These are phyloP conservation scores for Pseudomonodictys pantanalensis DNA, from an alignment of 495 filamentous ascomycete genomes.

Conservation along the genomic window DNA sequence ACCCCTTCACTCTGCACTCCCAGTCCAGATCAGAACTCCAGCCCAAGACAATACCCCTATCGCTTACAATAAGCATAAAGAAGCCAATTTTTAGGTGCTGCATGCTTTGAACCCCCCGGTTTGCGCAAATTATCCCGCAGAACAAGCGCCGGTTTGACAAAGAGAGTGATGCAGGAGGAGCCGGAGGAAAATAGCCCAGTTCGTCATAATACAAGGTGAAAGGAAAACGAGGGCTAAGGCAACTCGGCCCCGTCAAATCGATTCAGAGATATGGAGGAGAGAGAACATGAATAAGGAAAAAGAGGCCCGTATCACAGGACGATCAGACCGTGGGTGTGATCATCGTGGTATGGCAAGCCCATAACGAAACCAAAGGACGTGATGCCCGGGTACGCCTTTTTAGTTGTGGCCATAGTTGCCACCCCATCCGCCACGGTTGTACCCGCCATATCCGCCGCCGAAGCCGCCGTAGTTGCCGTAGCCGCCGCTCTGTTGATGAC, in stretches of 20 bases:
- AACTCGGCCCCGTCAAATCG: slow-evolving; percentile 7
- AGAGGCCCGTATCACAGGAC: not conserved
- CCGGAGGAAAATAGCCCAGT: slow-evolving; percentile 7
- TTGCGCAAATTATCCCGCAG: slow-evolving; percentile 1
- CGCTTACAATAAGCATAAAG: slow-evolving; percentile 10
- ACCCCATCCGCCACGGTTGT: slow-evolving; percentile 52
- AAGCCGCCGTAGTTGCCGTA: slow-evolving; percentile 50
- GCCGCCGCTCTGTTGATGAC: slow-evolving; percentile 56
- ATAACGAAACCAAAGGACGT: no score
- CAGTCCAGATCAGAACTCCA: no score
- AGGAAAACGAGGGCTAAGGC: not conserved
- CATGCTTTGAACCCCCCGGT: not conserved
- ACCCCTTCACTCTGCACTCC: no score
- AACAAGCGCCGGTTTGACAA: slow-evolving; percentile 3
- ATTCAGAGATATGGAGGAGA: slow-evolving; percentile 13
- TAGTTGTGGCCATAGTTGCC: slow-evolving; percentile 49
- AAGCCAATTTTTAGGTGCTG: slow-evolving; percentile 11
- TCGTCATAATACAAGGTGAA: slow-evolving; percentile 30
- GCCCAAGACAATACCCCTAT: no score
- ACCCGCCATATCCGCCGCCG: slow-evolving; percentile 33
- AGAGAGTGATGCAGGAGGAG: slow-evolving; percentile 1
- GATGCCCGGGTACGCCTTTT: not conserved
- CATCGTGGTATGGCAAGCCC: no score
- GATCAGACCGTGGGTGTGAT: no score
- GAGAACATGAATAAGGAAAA: not conserved